Percentiles rank a stretch among this genome's conserved stretches.
Conservation (phyloP, 352 stramenopile species). For the Phytophthora europaea region DNA sequence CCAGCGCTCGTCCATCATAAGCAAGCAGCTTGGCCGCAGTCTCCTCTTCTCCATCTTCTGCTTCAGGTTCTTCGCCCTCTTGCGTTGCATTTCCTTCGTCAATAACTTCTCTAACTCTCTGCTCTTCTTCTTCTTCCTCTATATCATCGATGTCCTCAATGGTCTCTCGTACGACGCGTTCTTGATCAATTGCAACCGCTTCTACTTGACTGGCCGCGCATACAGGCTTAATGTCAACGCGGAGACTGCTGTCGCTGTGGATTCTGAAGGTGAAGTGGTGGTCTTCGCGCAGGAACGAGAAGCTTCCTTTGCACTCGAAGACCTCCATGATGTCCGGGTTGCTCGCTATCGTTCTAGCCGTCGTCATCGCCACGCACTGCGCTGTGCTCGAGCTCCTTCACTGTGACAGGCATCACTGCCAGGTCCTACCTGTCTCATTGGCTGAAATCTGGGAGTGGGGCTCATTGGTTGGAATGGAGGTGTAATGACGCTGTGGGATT, state of each 20-base stretch:
- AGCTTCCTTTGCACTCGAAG: slow-evolving; percentile 52
- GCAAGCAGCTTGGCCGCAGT: slow-evolving; percentile 27
- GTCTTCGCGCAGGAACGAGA: slow-evolving; percentile 38
- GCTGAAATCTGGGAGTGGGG: slow-evolving; percentile 1
- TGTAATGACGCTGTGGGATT: slow-evolving; percentile 5
- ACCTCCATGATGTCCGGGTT: slow-evolving; percentile 32
- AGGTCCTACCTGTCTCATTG: slow-evolving; percentile 4
- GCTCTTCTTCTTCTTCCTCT: slow-evolving; percentile 12
- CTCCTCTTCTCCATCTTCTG: slow-evolving; percentile 9
- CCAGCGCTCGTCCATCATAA: slow-evolving; percentile 45
- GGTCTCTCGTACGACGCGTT: background rate
- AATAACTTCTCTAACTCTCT: background rate
- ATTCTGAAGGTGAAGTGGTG: slow-evolving; percentile 50
- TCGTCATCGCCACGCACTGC: background rate
- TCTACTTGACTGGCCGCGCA: background rate
- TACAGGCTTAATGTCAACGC: slow-evolving; percentile 35
- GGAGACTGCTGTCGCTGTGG: slow-evolving; percentile 47
- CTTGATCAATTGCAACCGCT: background rate
- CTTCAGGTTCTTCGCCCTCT: background rate
- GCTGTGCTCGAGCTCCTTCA: background rate
- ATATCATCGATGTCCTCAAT: slow-evolving; percentile 26
- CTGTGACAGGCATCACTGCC: slow-evolving; percentile 1
- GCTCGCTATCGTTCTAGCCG: slow-evolving; percentile 7
- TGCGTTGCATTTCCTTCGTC: background rate
- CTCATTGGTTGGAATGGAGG: slow-evolving; percentile 14